These are phyloP conservation scores for Ceratobasidium sp. DNA, from an alignment of 1,284 basidiomycete species.

Conservation along the genomic window DNA sequence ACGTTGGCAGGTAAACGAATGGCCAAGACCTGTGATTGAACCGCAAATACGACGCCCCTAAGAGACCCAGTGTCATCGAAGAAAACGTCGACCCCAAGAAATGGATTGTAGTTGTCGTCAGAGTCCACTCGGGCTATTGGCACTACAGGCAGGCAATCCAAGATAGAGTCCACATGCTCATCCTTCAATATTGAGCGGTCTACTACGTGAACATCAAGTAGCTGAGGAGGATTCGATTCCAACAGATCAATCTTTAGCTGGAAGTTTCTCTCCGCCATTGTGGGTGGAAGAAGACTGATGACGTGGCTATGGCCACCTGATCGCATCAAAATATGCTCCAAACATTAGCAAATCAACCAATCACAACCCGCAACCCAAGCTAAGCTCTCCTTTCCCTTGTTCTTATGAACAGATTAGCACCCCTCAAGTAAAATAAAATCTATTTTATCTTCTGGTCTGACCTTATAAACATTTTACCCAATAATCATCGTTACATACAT, in stretches of 20 bases:
- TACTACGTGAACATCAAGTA: conserved; percentile 1
- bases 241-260: neutral
- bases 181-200: conserved; percentile 11
- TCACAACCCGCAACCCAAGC: too few relatives aligned
- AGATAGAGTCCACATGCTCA: conserved; percentile 7
- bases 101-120: conserved; percentile 1
- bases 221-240: conserved; percentile 1
- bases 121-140: neutral
- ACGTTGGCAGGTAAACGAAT: conserved; percentile 12
- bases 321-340: too few relatives aligned
- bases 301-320: conserved; percentile 29
- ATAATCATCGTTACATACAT: neutral
- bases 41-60: conserved; percentile 15
- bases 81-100: conserved; percentile 27
- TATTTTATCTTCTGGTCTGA: too few relatives aligned
- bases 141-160: neutral
- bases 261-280: neutral
- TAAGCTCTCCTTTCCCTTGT: too few relatives aligned
- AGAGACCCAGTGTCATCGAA: conserved; percentile 6
- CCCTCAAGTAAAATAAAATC: too few relatives aligned
- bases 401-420: too few relatives aligned
- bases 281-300: neutral
- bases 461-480: too few relatives aligned
- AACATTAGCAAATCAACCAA: too few relatives aligned
- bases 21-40: neutral